Base-by-base conservation (phyloP, 768 basidiomycete genomes). In the Sarcodon sp. region DNA sequence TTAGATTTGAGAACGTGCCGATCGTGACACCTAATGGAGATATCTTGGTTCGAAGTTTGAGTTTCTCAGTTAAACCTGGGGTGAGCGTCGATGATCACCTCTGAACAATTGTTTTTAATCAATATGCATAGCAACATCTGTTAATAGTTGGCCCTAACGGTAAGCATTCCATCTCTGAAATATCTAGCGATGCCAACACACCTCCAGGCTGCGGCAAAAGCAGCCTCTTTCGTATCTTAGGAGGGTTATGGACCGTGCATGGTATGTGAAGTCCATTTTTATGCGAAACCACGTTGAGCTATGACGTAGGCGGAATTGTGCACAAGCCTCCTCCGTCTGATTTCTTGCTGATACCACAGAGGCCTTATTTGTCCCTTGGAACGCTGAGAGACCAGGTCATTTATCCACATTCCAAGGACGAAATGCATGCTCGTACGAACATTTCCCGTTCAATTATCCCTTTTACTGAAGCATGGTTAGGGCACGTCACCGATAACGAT, bases 11-110 rank as follows among this genome's bases (percentile, higher is more conserved):
- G 55, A 74, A 83, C 50, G 94, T 99, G 1, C 94, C 94, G 0
- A 91, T 99, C 50, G 82, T 98, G 27, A 93, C 91, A 9, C 94
- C 94, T 1, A 97, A 96, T 53, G 93, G 93, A 6, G 94, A 98
- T 56, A 75, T 98, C 12, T 73, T 99, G 4, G 75, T 99, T 46
- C 77, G 75, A 62, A 81, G 72, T 53, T 65, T 98, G 59, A 89
- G 83, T 55, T 97, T 98, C 70, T 77, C 79, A 54, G 85, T 98
- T 47, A 85, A 87, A 61, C 86, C 77, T 46, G 89, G 92, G 49
- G 91, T 91, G 56, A 56, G 73, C 63, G 18, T 35, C 10, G 4
- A 31, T 16, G 10, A 27, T 49, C 47, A 7, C 50, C 47, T 55
- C 43, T 54, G 38, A 44, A 35, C 48, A n/a, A 54, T 12, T 39